These are phyloP conservation scores for Cladosporium sphaerospermum DNA, from an alignment of 2,329 filamentous ascomycete genomes.

Conservation along the genomic window DNA sequence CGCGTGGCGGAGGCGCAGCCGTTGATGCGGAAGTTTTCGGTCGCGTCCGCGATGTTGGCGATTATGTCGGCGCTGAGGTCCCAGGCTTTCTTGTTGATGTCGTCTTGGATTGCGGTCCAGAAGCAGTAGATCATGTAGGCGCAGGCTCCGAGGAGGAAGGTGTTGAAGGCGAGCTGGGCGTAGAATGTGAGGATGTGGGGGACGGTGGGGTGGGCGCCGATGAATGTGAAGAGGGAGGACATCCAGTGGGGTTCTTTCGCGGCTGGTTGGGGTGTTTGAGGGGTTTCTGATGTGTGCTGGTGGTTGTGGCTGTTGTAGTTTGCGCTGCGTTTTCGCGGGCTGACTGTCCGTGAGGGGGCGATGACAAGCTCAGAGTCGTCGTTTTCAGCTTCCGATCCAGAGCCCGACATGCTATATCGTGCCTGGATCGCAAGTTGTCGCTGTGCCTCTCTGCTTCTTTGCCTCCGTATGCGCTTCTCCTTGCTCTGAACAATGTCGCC, in stretches of 20 bases:
- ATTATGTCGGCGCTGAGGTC: conserved; percentile 60
- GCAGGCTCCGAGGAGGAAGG: conserved; percentile 51
- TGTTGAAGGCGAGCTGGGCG: conserved; percentile 60
- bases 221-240: conserved; percentile 51
- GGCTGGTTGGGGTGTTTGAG: not conserved
- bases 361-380: conserved; percentile 21
- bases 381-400: conserved; percentile 20
- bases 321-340: conserved; percentile 23
- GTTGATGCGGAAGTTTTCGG: conserved; percentile 68
- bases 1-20: conserved; percentile 61
- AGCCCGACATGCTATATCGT: conserved; percentile 28
- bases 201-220: conserved; percentile 59
- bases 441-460: conserved; percentile 23
- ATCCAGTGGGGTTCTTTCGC: conserved; percentile 23
- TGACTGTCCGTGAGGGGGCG: conserved; percentile 4
- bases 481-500: conserved; percentile 32
- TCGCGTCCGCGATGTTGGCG: conserved; percentile 67
- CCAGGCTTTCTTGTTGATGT: conserved; percentile 67
- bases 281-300: conserved; percentile 4
- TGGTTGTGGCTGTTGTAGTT: conserved; percentile 15
- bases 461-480: conserved; percentile 33
- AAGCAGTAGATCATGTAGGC: conserved; percentile 65
- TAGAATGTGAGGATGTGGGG: conserved; percentile 62
- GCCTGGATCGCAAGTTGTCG: conserved; percentile 22
- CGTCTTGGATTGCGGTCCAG: conserved; percentile 63